Conservation (phyloP, 257 asterid species). For the Forsythia viridissima region DNA sequence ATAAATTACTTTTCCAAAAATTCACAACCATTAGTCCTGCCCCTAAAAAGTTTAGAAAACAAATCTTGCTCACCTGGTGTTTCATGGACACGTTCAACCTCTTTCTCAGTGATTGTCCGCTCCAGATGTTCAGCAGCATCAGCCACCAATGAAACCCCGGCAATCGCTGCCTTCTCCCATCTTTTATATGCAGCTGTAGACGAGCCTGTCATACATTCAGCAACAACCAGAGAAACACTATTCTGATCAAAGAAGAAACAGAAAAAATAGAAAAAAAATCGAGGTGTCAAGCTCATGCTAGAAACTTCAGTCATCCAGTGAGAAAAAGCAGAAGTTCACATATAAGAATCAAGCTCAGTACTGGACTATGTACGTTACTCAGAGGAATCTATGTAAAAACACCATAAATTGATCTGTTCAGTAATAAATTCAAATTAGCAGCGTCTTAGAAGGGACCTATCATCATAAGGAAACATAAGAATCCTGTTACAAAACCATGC, state of each 20-base stretch:
- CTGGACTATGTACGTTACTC: neutral
- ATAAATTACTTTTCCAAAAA: constrained; percentile 22
- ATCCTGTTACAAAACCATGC: neutral
- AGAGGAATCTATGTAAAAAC: constrained; percentile 10
- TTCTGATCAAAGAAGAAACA: constrained; percentile 12
- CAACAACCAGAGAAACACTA: constrained; percentile 14
- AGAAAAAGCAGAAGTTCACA: constrained; percentile 9
- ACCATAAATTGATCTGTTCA: neutral
- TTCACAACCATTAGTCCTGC: constrained; percentile 14
- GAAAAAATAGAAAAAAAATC: neutral
- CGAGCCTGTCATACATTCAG: constrained; percentile 43
- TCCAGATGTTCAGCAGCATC: constrained; percentile 99
- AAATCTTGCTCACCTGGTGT: constrained; percentile 44
- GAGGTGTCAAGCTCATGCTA: constrained; percentile 1
- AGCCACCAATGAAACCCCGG: constrained; percentile 98
- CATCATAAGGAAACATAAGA: neutral
- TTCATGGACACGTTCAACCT: constrained; percentile 51
- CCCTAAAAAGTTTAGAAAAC: constrained; percentile 9
- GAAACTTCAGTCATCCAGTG: constrained; percentile 4
- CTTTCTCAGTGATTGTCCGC: constrained; percentile 68
- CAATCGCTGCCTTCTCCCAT: constrained; percentile 99
- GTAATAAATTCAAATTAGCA: neutral
- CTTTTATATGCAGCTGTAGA: constrained; percentile 86
- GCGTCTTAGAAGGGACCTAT: neutral
- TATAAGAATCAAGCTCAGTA: neutral